Evolutionary conservation across 805 yeast genomes (phyloP).

Genomic region (Ogataea naganishii): DNA sequence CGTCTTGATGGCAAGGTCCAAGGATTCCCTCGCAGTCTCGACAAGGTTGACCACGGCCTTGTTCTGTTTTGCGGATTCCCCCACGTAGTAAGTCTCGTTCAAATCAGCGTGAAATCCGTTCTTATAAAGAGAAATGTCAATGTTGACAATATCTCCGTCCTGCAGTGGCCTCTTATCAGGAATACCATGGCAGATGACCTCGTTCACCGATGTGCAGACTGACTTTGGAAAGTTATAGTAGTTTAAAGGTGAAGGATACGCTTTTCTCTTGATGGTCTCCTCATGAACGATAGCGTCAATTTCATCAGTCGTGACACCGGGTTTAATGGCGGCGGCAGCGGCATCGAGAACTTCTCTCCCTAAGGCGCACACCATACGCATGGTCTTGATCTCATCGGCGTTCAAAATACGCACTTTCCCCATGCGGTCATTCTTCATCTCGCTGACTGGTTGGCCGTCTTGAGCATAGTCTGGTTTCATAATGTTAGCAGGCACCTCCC

Average conservation of each 20-base stretch:
- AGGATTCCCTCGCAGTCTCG: constrained; percentile 83
- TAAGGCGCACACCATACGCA: constrained; percentile 64
- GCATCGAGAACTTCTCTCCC: constrained; percentile 87
- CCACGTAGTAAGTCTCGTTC: constrained; percentile 95
- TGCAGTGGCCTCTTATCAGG: constrained; percentile 82
- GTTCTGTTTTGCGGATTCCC: constrained; percentile 74
- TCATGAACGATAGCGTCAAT: constrained; percentile 79
- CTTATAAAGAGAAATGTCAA: constrained; percentile 80
- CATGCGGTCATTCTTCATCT: constrained; percentile 62
- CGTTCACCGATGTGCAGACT: constrained; percentile 89
- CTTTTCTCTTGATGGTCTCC: constrained; percentile 80
- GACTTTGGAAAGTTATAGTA: constrained; percentile 91
- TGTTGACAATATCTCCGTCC: constrained; percentile 91
- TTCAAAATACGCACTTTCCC: constrained; percentile 55
- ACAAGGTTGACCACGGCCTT: constrained; percentile 82
- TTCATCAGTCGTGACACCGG: constrained; percentile 92
- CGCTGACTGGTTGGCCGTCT: constrained; percentile 72
- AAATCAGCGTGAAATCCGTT: constrained; percentile 91
- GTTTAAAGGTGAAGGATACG: constrained; percentile 92
- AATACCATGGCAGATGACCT: constrained; percentile 93
- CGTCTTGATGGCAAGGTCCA: constrained; percentile 71
- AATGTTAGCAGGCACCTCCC: constrained; percentile 64
- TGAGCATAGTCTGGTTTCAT: constrained; percentile 76
- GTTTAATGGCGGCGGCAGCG: constrained; percentile 74
- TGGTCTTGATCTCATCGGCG: constrained; percentile 62